These are phyloP conservation scores for apple (Malus domestica) DNA, from an alignment of 306 rosid genomes.

Conservation along the genomic window ASM211411v1 NC_041798.1:10936001-10936500, in stretches of 20 bases:
- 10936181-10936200: conserved; percentile 72
- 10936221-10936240: conserved; percentile 62
- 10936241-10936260: conserved; percentile 25
- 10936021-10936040: conserved; percentile 21
- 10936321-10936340: conserved; percentile 45
- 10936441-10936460: conserved; percentile 67
- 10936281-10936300: conserved; percentile 32
- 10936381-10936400: conserved; percentile 47
- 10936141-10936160: background rate
- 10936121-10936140: background rate
- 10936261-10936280: conserved; percentile 9
- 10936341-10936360: conserved; percentile 44
- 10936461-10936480: conserved; percentile 9
- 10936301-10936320: conserved; percentile 63
- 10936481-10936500: background rate
- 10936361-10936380: conserved; percentile 85
- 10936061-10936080: background rate
- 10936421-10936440: conserved; percentile 64
- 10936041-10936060: conserved; percentile 1
- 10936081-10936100: background rate
- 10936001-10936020: conserved; percentile 25
- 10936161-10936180: background rate
- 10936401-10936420: conserved; percentile 56
- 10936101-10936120: conserved; percentile 9
- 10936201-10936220: conserved; percentile 80